Evolutionary conservation across 1,139 yeast genomes (phyloP).

Genomic region (Pichia sp.): DNA sequence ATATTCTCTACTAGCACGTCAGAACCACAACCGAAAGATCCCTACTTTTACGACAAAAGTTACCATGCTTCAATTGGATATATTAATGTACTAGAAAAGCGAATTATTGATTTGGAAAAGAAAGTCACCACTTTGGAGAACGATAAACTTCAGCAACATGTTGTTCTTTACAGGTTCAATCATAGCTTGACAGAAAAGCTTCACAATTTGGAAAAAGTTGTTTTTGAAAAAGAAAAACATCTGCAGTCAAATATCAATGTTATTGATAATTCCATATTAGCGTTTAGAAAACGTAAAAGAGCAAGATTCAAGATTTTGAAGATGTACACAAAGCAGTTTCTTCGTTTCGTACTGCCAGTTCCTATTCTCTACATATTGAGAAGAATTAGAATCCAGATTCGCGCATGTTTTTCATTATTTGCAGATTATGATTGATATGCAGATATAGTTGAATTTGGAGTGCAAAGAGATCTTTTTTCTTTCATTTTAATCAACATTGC

Average conservation of each 20-base stretch:
- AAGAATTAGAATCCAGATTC: neutral
- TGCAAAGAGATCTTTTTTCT: no score
- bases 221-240: neutral
- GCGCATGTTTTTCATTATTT: neutral
- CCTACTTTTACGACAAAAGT: neutral
- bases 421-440: neutral
- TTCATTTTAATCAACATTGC: neutral
- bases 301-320: neutral
- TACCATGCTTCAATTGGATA: neutral
- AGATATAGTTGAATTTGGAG: neutral
- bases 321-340: neutral
- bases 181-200: conserved; percentile 11
- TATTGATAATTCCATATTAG: neutral
- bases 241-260: neutral
- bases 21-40: neutral
- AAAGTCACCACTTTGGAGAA: conserved; percentile 2
- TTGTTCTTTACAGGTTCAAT: conserved; percentile 9
- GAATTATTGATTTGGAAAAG: conserved; percentile 6
- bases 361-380: neutral
- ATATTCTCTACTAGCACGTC: neutral
- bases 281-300: neutral
- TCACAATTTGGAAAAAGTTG: conserved; percentile 10
- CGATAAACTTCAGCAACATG: conserved; percentile 13
- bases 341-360: neutral
- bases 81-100: conserved; percentile 6